Conservation (phyloP, 2,329 filamentous ascomycete genomes). For the Bipolaris zeicola region DNA sequence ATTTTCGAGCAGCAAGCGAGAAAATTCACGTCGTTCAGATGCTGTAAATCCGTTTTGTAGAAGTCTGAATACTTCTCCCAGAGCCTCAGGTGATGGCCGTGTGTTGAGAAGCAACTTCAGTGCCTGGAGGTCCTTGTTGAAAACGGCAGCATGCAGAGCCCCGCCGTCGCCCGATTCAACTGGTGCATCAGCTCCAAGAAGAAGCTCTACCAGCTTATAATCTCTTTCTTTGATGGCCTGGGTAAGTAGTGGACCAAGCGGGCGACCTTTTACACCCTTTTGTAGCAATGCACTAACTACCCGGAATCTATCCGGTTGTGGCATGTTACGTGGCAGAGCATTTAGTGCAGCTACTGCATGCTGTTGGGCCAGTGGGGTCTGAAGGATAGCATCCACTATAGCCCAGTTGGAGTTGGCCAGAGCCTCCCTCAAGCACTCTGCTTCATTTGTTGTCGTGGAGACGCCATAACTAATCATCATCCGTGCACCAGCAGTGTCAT, state of each 20-base stretch:
- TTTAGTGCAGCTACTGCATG: conserved; percentile 38
- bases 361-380: conserved; percentile 29
- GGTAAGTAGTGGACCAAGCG: conserved; percentile 36
- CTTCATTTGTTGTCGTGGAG: conserved; percentile 35
- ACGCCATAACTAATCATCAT: conserved; percentile 42
- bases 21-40: conserved; percentile 30
- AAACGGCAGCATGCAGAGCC: conserved; percentile 32
- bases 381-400: conserved; percentile 34
- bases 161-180: conserved; percentile 25
- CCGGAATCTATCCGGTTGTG: conserved; percentile 32
- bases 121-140: conserved; percentile 30
- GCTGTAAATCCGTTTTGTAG: conserved; percentile 25
- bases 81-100: conserved; percentile 25
- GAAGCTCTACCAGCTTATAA: conserved; percentile 30
- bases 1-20: conserved; percentile 30
- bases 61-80: conserved; percentile 33
- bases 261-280: conserved; percentile 36
- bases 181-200: conserved; percentile 36
- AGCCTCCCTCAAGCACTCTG: conserved; percentile 38
- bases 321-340: conserved; percentile 25
- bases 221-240: conserved; percentile 40
- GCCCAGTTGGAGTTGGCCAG: conserved; percentile 38
- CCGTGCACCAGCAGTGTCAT: conserved; percentile 36
- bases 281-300: conserved; percentile 32
- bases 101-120: conserved; percentile 29